Conservation (phyloP, 768 basidiomycete genomes). For the Russula ochroleuca region DNA sequence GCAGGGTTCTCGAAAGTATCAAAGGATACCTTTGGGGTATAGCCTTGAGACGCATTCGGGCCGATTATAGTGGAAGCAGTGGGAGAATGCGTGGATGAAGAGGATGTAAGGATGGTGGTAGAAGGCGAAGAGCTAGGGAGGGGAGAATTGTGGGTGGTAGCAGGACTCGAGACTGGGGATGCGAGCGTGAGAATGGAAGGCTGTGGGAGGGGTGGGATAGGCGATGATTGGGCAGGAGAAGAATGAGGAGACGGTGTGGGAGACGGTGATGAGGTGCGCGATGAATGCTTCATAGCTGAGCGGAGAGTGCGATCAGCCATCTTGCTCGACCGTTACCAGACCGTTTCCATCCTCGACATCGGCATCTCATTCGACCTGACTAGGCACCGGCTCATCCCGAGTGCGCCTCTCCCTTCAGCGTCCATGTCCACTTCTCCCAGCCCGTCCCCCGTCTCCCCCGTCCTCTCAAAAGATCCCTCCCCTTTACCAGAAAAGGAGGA, state of each 20-base stretch:
- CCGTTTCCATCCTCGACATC: too few relatives aligned
- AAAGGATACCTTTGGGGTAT: conserved; percentile 73
- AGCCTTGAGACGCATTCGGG: conserved; percentile 33
- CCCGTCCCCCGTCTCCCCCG: conserved; percentile 3
- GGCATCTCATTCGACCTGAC: neutral
- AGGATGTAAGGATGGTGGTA: conserved; percentile 8
- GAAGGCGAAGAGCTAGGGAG: conserved; percentile 15
- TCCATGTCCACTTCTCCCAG: conserved; percentile 15
- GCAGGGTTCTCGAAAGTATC: conserved; percentile 83
- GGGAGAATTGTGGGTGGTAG: conserved; percentile 10
- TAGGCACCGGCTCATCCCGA: conserved; percentile 10
- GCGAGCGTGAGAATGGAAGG: neutral
- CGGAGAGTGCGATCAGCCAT: conserved; percentile 43
- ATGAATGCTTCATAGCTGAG: conserved; percentile 51
- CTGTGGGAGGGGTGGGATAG: conserved; percentile 4
- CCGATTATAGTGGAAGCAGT: conserved; percentile 29
- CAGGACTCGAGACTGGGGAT: conserved; percentile 3
- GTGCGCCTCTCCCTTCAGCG: neutral
- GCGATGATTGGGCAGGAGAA: conserved; percentile 17
- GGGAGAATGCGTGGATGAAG: conserved; percentile 8
- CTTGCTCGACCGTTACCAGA: too few relatives aligned
- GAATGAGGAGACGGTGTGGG: conserved; percentile 25
- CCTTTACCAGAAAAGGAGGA: conserved; percentile 3
- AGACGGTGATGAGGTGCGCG: conserved; percentile 31
- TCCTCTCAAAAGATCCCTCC: conserved; percentile 5